Evolutionary conservation across 805 yeast genomes (phyloP).

Genomic region (Saturnispora bothae): DNA sequence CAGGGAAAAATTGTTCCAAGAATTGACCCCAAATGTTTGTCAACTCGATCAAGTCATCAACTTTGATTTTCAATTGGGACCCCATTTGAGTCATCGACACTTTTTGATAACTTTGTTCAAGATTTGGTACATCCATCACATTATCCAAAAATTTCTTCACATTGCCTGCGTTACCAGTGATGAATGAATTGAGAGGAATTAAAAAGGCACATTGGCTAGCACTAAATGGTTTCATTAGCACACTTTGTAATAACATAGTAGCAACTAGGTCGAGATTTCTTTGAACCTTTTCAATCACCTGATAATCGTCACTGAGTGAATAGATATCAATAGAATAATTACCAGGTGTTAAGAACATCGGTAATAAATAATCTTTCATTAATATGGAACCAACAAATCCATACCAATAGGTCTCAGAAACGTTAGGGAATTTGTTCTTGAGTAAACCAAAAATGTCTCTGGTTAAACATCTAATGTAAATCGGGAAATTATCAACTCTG

Average conservation of each 20-base stretch:
- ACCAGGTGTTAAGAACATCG: slow-evolving; percentile 42
- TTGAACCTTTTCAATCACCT: slow-evolving; percentile 20
- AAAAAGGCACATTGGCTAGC: slow-evolving; percentile 50
- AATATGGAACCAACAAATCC: slow-evolving; percentile 61
- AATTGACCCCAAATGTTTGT: slow-evolving; percentile 33
- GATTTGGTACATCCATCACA: slow-evolving; percentile 42
- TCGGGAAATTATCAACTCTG: slow-evolving; percentile 36
- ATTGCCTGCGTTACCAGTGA: slow-evolving; percentile 39
- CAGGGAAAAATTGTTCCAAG: slow-evolving; percentile 23
- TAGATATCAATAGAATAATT: slow-evolving; percentile 39
- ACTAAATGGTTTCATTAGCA: slow-evolving; percentile 54
- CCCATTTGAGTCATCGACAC: slow-evolving; percentile 32
- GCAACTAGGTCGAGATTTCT: slow-evolving; percentile 49
- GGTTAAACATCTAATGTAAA: slow-evolving; percentile 47
- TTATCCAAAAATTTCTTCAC: slow-evolving; percentile 35
- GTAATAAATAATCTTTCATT: slow-evolving; percentile 40
- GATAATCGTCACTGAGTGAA: slow-evolving; percentile 18
- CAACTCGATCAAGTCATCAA: slow-evolving; percentile 35
- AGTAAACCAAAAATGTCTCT: slow-evolving; percentile 27
- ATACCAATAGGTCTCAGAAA: slow-evolving; percentile 46
- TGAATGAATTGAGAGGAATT: slow-evolving; percentile 71
- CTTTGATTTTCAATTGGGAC: slow-evolving; percentile 47
- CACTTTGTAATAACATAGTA: slow-evolving; percentile 53
- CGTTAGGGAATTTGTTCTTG: slow-evolving; percentile 42
- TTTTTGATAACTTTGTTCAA: slow-evolving; percentile 52